These are phyloP conservation scores for Quercus phellos DNA, from an alignment of 331 rosid genomes.

Conservation along the genomic window DNA sequence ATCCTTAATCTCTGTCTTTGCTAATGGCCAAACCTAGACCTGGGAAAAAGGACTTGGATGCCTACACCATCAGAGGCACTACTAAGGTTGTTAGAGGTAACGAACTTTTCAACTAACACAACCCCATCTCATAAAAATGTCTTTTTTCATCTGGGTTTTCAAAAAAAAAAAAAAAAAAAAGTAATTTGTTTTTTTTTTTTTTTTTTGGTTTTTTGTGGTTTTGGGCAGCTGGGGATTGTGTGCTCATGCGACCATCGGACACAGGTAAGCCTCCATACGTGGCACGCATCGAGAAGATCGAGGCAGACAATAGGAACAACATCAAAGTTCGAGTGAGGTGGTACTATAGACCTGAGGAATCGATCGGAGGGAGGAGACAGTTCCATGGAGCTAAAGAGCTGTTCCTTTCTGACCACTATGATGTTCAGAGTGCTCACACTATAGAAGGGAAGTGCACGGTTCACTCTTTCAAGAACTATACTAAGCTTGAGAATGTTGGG, in stretches of 20 bases:
- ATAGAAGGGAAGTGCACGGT: slow-evolving; percentile 88
- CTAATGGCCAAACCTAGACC: slow-evolving; percentile 82
- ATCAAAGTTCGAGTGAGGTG: slow-evolving; percentile 76
- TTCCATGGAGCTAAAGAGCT: slow-evolving; percentile 90
- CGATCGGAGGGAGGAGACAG: slow-evolving; percentile 88
- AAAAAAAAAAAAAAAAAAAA: neutral
- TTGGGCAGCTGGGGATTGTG: slow-evolving; percentile 70
- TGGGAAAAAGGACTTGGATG: slow-evolving; percentile 58
- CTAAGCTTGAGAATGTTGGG: slow-evolving; percentile 86
- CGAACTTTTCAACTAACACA: neutral
- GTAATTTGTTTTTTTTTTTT: neutral
- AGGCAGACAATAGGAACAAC: slow-evolving; percentile 53
- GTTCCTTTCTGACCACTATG: slow-evolving; percentile 79
- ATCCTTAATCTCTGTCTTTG: neutral
- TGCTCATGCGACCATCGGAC: slow-evolving; percentile 85
- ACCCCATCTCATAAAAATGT: neutral
- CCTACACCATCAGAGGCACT: slow-evolving; percentile 82
- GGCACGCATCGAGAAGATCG: slow-evolving; percentile 86
- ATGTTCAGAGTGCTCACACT: slow-evolving; percentile 84
- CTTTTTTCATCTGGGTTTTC: no score
- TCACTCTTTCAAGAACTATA: slow-evolving; percentile 81
- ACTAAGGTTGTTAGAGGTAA: slow-evolving; percentile 83
- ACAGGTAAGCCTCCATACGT: slow-evolving; percentile 77
- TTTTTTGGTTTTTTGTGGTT: neutral
- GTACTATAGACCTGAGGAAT: slow-evolving; percentile 95